Percentiles rank a stretch among this genome's conserved stretches.
Evolutionary conservation across 345 rosid species (phyloP).

Genomic region (Turritis glabra): DNA sequence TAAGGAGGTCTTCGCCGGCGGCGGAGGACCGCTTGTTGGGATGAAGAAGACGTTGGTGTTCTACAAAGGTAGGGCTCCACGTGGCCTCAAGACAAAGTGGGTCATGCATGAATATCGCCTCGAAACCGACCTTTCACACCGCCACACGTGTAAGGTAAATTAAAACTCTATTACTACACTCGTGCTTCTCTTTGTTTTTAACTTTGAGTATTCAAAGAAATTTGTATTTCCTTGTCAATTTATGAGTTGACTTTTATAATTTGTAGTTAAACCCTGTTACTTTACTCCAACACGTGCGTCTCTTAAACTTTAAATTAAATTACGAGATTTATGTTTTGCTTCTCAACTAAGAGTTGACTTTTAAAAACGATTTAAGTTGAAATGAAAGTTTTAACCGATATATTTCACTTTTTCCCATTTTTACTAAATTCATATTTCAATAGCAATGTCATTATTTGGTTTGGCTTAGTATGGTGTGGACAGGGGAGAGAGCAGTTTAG

Average conservation of each 20-base stretch:
- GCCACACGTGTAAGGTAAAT: constrained; percentile 79
- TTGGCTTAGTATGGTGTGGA: constrained; percentile 24
- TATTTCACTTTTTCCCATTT: background rate
- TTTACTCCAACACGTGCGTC: constrained; percentile 5
- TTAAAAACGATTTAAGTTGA: too few species aligned
- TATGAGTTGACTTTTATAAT: constrained; percentile 33
- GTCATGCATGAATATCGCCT: constrained; percentile 97
- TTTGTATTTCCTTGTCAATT: background rate
- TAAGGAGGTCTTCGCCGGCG: constrained; percentile 57
- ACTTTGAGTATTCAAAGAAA: background rate
- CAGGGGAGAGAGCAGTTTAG: constrained; percentile 39
- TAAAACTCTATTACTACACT: background rate
- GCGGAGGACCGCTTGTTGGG: constrained; percentile 63
- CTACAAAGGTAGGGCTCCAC: constrained; percentile 85
- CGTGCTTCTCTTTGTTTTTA: constrained; percentile 6
- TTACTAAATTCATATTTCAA: background rate
- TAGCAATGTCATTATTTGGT: constrained; percentile 20
- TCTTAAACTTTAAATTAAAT: background rate
- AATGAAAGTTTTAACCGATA: constrained; percentile 17
- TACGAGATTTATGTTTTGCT: background rate
- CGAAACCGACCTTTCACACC: constrained; percentile 71
- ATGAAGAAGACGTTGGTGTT: constrained; percentile 89
- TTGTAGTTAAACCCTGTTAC: background rate
- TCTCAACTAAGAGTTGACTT: constrained; percentile 32
- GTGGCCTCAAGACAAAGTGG: constrained; percentile 93